Percentiles rank a stretch among this genome's conserved stretches.
Evolutionary conservation across 2,329 filamentous ascomycete species (phyloP).

Genomic region (Botrytis hyacinthi): DNA sequence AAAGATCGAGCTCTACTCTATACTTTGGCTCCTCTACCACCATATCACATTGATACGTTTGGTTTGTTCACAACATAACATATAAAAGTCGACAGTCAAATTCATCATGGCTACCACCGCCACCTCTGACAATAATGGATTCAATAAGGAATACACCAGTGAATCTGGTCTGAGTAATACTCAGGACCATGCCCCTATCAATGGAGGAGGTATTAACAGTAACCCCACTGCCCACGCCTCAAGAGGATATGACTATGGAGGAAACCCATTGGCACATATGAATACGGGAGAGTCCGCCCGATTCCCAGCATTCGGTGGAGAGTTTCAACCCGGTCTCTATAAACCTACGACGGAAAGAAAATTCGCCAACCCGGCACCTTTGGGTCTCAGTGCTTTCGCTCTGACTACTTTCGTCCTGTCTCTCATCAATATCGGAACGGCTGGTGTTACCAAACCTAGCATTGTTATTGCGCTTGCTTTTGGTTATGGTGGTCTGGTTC

Average conservation of each 20-base stretch:
- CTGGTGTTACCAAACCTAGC: slow-evolving; percentile 47
- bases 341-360: slow-evolving; percentile 50
- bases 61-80: background rate
- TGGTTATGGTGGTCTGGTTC: slow-evolving; percentile 65
- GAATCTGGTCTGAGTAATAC: slow-evolving; percentile 3
- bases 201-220: slow-evolving; percentile 17
- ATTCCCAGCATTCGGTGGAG: slow-evolving; percentile 56
- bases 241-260: slow-evolving; percentile 36
- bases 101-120: slow-evolving; percentile 33
- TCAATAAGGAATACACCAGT: slow-evolving; percentile 30
- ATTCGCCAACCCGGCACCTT: slow-evolving; percentile 59
- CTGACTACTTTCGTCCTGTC: slow-evolving; percentile 62
- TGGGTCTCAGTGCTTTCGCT: slow-evolving; percentile 60
- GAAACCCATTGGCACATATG: slow-evolving; percentile 49
- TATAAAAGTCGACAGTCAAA: background rate
- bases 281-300: slow-evolving; percentile 44
- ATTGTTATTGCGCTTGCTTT: slow-evolving; percentile 56
- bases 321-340: slow-evolving; percentile 59
- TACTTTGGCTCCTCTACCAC: background rate
- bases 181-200: slow-evolving; percentile 27
- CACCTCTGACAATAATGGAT: slow-evolving; percentile 23
- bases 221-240: slow-evolving; percentile 2
- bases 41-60: background rate
- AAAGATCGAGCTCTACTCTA: background rate
- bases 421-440: slow-evolving; percentile 54